Conservation (phyloP, 1,284 basidiomycete genomes). For the Ganoderma sinense region DNA sequence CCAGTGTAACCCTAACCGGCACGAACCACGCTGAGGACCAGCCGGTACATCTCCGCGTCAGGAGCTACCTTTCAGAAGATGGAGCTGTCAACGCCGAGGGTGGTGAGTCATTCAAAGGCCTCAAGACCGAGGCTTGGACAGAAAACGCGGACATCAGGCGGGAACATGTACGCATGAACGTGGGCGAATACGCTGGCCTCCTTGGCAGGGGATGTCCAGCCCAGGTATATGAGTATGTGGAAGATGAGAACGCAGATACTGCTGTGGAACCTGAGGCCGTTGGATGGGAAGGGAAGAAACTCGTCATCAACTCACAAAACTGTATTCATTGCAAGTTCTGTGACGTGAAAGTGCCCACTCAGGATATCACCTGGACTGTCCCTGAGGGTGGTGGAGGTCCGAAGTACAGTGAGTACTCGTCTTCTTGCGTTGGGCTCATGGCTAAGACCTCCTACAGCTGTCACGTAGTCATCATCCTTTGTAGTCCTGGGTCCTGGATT, state of each 20-base stretch:
- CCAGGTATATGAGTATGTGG: slow-evolving; percentile 97
- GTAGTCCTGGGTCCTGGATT: no score
- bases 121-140: slow-evolving; percentile 32
- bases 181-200: slow-evolving; percentile 85
- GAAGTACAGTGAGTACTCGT: slow-evolving; percentile 78
- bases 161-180: slow-evolving; percentile 83
- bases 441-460: not conserved
- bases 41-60: slow-evolving; percentile 86
- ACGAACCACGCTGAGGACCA: slow-evolving; percentile 99
- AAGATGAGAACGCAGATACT: slow-evolving; percentile 54
- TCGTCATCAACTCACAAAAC: slow-evolving; percentile 97
- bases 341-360: slow-evolving; percentile 92
- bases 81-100: slow-evolving; percentile 56
- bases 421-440: not conserved
- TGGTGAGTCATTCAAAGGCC: slow-evolving; percentile 54
- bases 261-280: slow-evolving; percentile 49
- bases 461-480: not conserved
- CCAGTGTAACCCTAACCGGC: slow-evolving; percentile 89
- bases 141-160: slow-evolving; percentile 54
- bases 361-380: slow-evolving; percentile 95
- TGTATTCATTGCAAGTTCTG: slow-evolving; percentile 96
- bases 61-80: slow-evolving; percentile 47
- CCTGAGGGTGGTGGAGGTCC: slow-evolving; percentile 95
- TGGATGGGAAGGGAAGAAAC: slow-evolving; percentile 82
- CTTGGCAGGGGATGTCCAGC: slow-evolving; percentile 94